These are phyloP conservation scores for Thermoascus crustaceus DNA, from an alignment of 2,329 filamentous ascomycete genomes.

Conservation along the genomic window DNA sequence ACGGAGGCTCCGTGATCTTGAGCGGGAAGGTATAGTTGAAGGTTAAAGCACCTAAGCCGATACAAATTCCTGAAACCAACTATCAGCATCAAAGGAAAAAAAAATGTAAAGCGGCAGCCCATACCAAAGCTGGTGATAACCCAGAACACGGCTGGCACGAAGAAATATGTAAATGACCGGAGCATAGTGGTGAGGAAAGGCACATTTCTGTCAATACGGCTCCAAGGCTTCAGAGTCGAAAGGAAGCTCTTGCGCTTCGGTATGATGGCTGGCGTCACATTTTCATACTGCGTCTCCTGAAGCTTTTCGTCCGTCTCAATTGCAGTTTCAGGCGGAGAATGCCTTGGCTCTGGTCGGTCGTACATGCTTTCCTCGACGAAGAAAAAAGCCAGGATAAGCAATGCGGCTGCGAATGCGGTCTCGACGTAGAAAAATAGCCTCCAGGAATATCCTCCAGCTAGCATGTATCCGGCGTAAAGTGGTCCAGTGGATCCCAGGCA, in stretches of 20 bases:
- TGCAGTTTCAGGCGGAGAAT: conserved; percentile 7
- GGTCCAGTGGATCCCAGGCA: conserved; percentile 50
- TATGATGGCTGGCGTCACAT: conserved; percentile 13
- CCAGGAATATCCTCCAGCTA: conserved; percentile 51
- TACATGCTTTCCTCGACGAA: conserved; percentile 56
- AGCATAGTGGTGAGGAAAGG: conserved; percentile 40
- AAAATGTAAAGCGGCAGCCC: not conserved
- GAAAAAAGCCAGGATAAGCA: conserved; percentile 44
- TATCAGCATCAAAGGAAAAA: not conserved
- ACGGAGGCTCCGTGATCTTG: conserved; percentile 38
- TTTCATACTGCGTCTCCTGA: conserved; percentile 16
- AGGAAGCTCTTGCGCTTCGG: conserved; percentile 36
- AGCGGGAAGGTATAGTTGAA: conserved; percentile 46
- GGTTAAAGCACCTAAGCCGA: conserved; percentile 41
- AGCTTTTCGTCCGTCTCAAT: conserved; percentile 7
- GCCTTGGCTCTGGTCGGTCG: conserved; percentile 25
- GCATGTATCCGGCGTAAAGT: conserved; percentile 54
- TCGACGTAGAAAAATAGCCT: conserved; percentile 55
- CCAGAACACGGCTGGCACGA: conserved; percentile 44
- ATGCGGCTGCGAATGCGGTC: conserved; percentile 44
- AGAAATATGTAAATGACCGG: conserved; percentile 41
- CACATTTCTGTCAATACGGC: conserved; percentile 34
- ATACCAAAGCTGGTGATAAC: conserved; percentile 43
- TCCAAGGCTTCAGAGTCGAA: conserved; percentile 38
- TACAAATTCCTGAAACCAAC: conserved; percentile 30